These are phyloP conservation scores for Penicillium cataractarum DNA, from an alignment of 495 filamentous ascomycete genomes.

Conservation along the genomic window DNA sequence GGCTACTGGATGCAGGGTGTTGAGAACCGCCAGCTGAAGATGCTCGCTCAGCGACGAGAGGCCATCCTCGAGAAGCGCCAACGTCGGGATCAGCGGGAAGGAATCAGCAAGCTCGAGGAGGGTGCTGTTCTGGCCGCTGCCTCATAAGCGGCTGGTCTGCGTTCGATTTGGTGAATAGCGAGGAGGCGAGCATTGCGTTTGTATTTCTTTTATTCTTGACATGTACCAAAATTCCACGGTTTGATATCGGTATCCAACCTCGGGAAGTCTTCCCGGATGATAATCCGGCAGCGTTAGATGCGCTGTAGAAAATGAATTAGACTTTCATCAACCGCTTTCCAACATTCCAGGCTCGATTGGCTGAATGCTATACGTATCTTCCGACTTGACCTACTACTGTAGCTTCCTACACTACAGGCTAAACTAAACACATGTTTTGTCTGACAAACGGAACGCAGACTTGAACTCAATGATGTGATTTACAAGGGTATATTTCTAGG, in stretches of 20 bases:
- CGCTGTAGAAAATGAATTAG: constrained; percentile 27
- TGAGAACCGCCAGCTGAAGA: constrained; percentile 72
- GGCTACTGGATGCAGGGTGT: constrained; percentile 95
- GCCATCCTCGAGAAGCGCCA: constrained; percentile 85
- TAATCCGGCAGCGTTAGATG: constrained; percentile 21
- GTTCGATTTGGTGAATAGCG: constrained; percentile 23
- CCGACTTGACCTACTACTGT: neutral
- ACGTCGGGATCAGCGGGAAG: constrained; percentile 68
- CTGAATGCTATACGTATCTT: neutral
- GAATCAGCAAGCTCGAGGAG: constrained; percentile 39
- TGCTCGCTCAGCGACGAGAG: constrained; percentile 75
- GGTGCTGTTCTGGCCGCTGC: constrained; percentile 46
- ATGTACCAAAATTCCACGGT: constrained; percentile 46
- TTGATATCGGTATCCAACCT: constrained; percentile 34
- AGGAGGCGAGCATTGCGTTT: constrained; percentile 30
- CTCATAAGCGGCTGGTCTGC: constrained; percentile 31
- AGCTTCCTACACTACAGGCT: neutral
- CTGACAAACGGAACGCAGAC: neutral
- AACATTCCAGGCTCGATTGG: neutral
- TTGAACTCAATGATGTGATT: constrained; percentile 3
- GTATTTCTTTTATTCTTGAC: constrained; percentile 28
- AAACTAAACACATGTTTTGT: neutral
- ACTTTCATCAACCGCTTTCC: constrained; percentile 12
- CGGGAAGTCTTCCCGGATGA: constrained; percentile 21
- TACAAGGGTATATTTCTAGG: constrained; percentile 14